phyloP scores from a whole-genome alignment of 2,329 filamentous ascomycete species.

The Graphium sp. region DNA sequence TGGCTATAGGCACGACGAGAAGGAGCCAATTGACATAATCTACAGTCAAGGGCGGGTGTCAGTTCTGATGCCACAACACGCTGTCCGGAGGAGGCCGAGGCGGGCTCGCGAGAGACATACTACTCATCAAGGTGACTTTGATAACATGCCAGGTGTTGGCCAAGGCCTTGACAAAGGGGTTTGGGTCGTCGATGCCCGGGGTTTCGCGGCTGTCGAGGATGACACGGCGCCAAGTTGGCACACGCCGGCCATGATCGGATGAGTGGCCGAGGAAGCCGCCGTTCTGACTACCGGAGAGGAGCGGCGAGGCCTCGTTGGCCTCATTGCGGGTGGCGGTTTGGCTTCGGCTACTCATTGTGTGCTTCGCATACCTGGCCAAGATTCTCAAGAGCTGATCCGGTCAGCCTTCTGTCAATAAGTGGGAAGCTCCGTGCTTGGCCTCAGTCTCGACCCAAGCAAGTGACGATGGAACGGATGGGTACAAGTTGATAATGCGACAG shows the following conservation, averaged over 20 bases:
- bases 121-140: constrained; percentile 41
- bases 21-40: constrained; percentile 54
- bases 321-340: constrained; percentile 6
- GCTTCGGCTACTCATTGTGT: constrained; percentile 7
- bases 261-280: constrained; percentile 5
- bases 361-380: no score
- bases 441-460: no score
- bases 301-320: constrained; percentile 21
- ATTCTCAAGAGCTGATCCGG: no score
- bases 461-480: no score
- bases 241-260: constrained; percentile 7
- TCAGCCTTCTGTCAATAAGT: no score
- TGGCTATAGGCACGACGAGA: constrained; percentile 57
- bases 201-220: constrained; percentile 31
- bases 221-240: constrained; percentile 18
- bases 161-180: constrained; percentile 23
- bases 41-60: no score
- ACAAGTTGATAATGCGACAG: no score
- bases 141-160: constrained; percentile 35
- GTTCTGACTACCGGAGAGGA: constrained; percentile 17
- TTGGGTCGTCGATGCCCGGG: constrained; percentile 32
- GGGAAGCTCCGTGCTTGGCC: no score
- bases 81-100: neutral
- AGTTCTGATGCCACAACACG: neutral
- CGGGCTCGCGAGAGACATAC: constrained; percentile 21